Evolutionary conservation across 108 stramenopile species (phyloP).

Genomic region (Cyclotella cryptica): DNA sequence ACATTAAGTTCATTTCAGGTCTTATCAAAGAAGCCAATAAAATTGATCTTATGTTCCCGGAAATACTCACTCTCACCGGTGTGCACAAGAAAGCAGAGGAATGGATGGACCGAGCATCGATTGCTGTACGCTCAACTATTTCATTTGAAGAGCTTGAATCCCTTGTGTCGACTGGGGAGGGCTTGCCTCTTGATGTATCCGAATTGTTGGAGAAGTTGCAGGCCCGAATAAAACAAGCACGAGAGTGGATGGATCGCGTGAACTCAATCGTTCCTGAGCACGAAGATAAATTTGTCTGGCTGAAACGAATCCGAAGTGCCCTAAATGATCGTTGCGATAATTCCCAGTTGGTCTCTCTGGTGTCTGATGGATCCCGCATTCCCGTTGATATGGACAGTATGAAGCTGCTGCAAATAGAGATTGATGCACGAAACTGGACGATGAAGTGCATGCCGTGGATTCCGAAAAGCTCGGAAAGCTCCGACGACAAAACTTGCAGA

Average conservation of each 20-base stretch:
- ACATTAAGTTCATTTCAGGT: slow-evolving; percentile 58
- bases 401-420: slow-evolving; percentile 77
- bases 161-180: slow-evolving; percentile 60
- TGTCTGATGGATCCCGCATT: slow-evolving; percentile 76
- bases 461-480: slow-evolving; percentile 38
- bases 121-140: slow-evolving; percentile 80
- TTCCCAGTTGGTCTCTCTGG: slow-evolving; percentile 55
- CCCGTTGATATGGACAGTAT: slow-evolving; percentile 74
- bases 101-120: slow-evolving; percentile 81
- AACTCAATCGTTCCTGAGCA: slow-evolving; percentile 58
- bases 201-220: slow-evolving; percentile 78
- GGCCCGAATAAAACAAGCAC: slow-evolving; percentile 55
- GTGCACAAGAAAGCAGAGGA: slow-evolving; percentile 61
- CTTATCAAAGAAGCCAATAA: slow-evolving; percentile 74
- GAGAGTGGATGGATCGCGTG: slow-evolving; percentile 69
- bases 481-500: slow-evolving; percentile 46
- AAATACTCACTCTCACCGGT: slow-evolving; percentile 51
- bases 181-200: slow-evolving; percentile 69
- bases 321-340: slow-evolving; percentile 53
- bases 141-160: slow-evolving; percentile 72
- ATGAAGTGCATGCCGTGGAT: slow-evolving; percentile 76
- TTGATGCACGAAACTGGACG: slow-evolving; percentile 80
- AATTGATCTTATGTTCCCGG: slow-evolving; percentile 65
- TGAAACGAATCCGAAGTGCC: slow-evolving; percentile 57
- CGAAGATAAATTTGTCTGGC: slow-evolving; percentile 57